Base-by-base conservation (phyloP, 768 basidiomycete genomes). In the Favolaschia claudopus region DNA sequence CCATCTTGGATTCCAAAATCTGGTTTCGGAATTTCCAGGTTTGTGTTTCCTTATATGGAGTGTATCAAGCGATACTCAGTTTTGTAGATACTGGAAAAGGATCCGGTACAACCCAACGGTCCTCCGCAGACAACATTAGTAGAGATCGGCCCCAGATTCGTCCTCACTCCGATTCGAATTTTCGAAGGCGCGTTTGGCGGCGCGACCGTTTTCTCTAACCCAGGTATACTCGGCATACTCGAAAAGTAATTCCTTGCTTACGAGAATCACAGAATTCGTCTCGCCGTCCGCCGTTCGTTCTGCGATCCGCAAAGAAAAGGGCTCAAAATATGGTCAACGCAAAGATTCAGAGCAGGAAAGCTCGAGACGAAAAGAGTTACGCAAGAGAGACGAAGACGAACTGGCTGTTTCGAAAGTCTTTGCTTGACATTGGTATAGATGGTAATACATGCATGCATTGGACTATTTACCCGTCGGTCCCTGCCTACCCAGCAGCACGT, bases 11-110 rank as follows among this genome's bases (percentile, higher is more conserved):
- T 80, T 84, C 85, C 69, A 99, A 97, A 74, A 94, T 99, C 64
- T 99, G 97, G 97, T 99, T 99, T 82, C 88, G 97, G 64, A 99
- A 99, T 76, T 99, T 91, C 80, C 97, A 99, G 85, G 94, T 95
- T 56, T 64, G 79, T 70, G 37, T 59, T 33, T 25, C 31, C 33
- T 28, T 33, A 20, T 28, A 53, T 31, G 25, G 42, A 37, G 51
- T 19, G 33, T 51, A 52, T 32, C 6, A 5, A n/a, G 22, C 27
- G 8, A 33, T 38, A 15, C 38, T 42, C n/a, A 34, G 19, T 39
- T 65, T 50, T 62, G 22, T 70, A 97, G 93, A 96, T 96, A 60
- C 77, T 97, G 54, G 95, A 97, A 75, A 98, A 96, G 73, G 95
- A 97, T 72, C 94, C 96, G 15, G 71, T 91, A 40, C 89, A 93